Evolutionary conservation across 2,329 filamentous ascomycete genomes (phyloP).

Genomic region (Phialophora chinensis): DNA sequence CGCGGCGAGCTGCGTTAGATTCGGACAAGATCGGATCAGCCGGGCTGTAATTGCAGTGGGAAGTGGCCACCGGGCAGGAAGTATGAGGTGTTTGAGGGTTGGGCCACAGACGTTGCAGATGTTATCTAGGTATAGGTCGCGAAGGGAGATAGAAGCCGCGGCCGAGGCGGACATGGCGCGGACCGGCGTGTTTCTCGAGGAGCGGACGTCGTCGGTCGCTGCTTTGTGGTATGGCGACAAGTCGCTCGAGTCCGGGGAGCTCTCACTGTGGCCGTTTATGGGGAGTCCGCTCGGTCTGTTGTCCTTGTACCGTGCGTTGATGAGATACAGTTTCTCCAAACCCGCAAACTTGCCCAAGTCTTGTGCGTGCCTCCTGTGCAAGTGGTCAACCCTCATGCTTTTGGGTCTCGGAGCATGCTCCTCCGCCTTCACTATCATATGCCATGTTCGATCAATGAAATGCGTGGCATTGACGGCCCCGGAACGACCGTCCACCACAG

Average conservation of each 20-base stretch:
- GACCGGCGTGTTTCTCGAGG: constrained; percentile 37
- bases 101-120: constrained; percentile 59
- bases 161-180: constrained; percentile 39
- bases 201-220: constrained; percentile 25
- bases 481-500: constrained; percentile 36
- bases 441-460: constrained; percentile 64
- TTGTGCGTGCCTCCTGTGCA: constrained; percentile 53
- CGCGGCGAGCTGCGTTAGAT: constrained; percentile 65
- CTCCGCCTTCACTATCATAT: constrained; percentile 31
- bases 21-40: constrained; percentile 61
- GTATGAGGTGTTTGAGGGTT: constrained; percentile 61
- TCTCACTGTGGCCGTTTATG: not conserved
- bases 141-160: constrained; percentile 37
- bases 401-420: constrained; percentile 48
- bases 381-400: constrained; percentile 56
- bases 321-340: constrained; percentile 60
- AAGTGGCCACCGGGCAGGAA: constrained; percentile 62
- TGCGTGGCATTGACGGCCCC: constrained; percentile 48
- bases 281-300: constrained; percentile 2
- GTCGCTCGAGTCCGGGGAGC: constrained; percentile 21
- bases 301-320: constrained; percentile 46
- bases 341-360: constrained; percentile 52
- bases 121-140: constrained; percentile 57
- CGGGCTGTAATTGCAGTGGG: constrained; percentile 56
- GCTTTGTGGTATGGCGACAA: constrained; percentile 41